These are phyloP conservation scores for Quercus ilex DNA, from an alignment of 306 rosid genomes.

Conservation along the genomic window DNA sequence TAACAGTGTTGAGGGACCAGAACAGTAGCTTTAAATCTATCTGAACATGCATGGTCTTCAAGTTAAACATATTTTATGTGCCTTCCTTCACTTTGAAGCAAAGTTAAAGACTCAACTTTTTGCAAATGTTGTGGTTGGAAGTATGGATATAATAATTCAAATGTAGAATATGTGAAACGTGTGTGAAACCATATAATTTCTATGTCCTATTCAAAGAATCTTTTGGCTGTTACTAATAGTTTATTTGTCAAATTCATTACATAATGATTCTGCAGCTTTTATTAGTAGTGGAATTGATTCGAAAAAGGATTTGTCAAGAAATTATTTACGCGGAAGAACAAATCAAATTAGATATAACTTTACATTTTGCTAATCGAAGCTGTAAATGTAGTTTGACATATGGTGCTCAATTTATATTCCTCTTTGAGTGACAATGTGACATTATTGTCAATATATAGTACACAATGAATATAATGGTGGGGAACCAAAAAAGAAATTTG, in stretches of 20 bases:
- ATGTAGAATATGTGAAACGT: not conserved
- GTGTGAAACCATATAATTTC: not conserved
- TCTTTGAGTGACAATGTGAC: too few relatives aligned
- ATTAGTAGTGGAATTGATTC: not conserved
- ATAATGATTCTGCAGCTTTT: not conserved
- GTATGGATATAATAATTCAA: not conserved
- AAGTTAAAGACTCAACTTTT: not conserved
- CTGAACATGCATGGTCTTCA: too few relatives aligned
- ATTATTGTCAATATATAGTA: too few relatives aligned
- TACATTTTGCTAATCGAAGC: not conserved
- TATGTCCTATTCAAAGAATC: not conserved
- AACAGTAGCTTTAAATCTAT: not conserved
- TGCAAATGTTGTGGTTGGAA: not conserved
- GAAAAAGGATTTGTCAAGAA: not conserved
- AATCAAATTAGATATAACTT: not conserved
- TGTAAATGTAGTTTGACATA: not conserved
- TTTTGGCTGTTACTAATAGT: not conserved
- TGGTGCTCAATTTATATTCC: not conserved
- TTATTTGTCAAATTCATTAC: not conserved
- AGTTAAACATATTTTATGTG: too few relatives aligned
- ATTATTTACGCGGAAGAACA: not conserved
- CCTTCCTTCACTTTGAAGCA: not conserved
- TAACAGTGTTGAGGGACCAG: not conserved
- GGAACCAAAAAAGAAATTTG: not conserved
- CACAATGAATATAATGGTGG: not conserved